Percentiles rank a stretch among this genome's conserved stretches.
phyloP scores from a whole-genome alignment of 1,284 basidiomycete genomes.

The Papiliotrema flavescens region DNA sequence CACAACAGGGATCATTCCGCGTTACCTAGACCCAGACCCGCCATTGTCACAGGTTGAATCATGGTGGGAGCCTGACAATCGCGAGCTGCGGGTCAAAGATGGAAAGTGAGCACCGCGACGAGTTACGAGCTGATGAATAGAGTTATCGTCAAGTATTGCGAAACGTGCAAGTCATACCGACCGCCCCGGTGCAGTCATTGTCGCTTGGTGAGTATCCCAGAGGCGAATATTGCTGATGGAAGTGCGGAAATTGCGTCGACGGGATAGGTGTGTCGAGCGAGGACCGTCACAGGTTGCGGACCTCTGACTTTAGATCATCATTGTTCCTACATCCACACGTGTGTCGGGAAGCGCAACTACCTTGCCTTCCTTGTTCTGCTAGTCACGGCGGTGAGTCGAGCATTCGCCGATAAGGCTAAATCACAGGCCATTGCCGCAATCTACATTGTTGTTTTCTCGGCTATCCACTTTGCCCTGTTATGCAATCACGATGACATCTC shows the following conservation, averaged over 20 bases:
- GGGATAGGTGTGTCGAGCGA: slow-evolving; percentile 48
- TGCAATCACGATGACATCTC: slow-evolving; percentile 55
- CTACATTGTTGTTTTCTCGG: slow-evolving; percentile 74
- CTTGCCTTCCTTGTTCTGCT: slow-evolving; percentile 80
- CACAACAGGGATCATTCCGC: slow-evolving; percentile 65
- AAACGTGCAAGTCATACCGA: slow-evolving; percentile 82
- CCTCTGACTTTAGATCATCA: slow-evolving; percentile 64
- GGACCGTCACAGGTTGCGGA: neutral
- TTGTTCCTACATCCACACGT: slow-evolving; percentile 93
- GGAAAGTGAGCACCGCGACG: slow-evolving; percentile 62
- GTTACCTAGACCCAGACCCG: slow-evolving; percentile 76
- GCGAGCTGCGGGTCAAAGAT: slow-evolving; percentile 72
- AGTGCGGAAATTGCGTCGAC: slow-evolving; percentile 94
- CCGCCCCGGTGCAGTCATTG: slow-evolving; percentile 89
- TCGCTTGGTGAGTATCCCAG: slow-evolving; percentile 62
- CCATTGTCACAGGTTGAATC: slow-evolving; percentile 61
- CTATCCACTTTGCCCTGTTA: slow-evolving; percentile 70
- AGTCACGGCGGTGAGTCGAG: slow-evolving; percentile 59
- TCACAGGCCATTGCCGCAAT: slow-evolving; percentile 63
- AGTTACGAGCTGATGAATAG: slow-evolving; percentile 48
- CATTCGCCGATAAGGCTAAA: neutral
- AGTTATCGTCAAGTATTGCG: slow-evolving; percentile 83
- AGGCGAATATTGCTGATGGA: neutral
- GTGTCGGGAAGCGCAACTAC: slow-evolving; percentile 87
- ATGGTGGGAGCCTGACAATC: slow-evolving; percentile 63